Evolutionary conservation across 2,329 filamentous ascomycete genomes (phyloP), one percentile per base, ranked within the genome.

Genomic region (Botrytis medusae): DNA sequence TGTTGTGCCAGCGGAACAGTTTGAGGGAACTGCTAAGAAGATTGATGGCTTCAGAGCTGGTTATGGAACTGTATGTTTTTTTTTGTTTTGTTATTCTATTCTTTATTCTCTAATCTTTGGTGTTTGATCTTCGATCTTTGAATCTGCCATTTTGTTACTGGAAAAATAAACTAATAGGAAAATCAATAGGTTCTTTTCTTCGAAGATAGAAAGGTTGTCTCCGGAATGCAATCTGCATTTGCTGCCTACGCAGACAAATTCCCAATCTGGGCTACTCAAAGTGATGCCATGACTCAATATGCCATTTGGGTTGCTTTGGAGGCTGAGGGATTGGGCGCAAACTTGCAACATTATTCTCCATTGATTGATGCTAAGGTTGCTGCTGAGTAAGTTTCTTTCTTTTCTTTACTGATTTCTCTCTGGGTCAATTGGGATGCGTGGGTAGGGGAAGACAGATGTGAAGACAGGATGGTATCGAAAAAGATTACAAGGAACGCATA

Each of bases 281-380:
- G 91, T 76, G 88, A 87, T 81, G 95, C 88, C 82, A 97, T 97
- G 90, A 88, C 93, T 80, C 93, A 97, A 86, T 92, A 89, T 84
- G 86, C 89, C 77, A 82, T 94, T 77, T 97, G 94, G 94, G 91
- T 91, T 29, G 92, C 91, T 6, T 89, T 97, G 73, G 92, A 95
- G 84, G 87, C 91, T 74, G 93, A 96, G 82, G 94, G 94, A 44
- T 88, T 97, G 73, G 94, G 94, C 77, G 92, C 91, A 81, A 97
- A 95, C 87, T 87, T 97, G 71, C 94, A 97, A 87, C 94, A 97
- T 86, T 97, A 97, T 87, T 96, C 94, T 88, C 94, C 94, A 32
- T 83, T 97, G 74, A 89, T 97, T 78, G 92, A 97, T 84, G 86
- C 87, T 77, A 89, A 90, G 84, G 91, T 94, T 71, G 84, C 87